A percentile compares a stretch with the other conserved stretches of the same genome.
phyloP scores from a whole-genome alignment of 306 rosid genomes.

The Boehmeria nivea region DNA sequence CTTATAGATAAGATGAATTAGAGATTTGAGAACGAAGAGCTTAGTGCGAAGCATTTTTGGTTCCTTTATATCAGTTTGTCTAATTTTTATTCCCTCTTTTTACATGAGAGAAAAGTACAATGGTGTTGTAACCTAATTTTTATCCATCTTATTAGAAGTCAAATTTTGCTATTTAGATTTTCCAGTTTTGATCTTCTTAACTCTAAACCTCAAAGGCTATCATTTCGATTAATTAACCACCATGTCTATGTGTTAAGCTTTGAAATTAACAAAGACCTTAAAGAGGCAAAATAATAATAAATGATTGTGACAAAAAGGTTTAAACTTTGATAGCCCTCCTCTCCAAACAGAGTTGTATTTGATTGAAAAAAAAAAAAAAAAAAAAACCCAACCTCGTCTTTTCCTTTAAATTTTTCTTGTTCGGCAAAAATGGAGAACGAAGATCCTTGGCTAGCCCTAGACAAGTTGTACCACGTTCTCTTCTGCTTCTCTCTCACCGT shows the following conservation, averaged over 20 bases:
- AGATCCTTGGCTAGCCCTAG: slow-evolving; percentile 55
- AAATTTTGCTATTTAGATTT: background rate
- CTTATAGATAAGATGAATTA: slow-evolving; percentile 74
- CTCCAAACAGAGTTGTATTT: no score
- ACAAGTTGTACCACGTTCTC: slow-evolving; percentile 53
- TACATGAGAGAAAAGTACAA: background rate
- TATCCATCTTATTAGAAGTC: background rate
- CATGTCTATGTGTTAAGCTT: no score
- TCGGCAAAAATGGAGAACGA: slow-evolving; percentile 19
- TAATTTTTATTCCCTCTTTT: background rate
- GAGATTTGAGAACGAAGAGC: slow-evolving; percentile 1
- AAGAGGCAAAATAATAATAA: no score
- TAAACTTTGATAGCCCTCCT: no score
- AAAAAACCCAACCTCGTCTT: no score
- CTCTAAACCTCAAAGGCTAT: no score
- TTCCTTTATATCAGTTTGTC: slow-evolving; percentile 11
- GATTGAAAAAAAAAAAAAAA: no score
- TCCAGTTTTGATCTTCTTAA: background rate
- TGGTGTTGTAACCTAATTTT: slow-evolving; percentile 2
- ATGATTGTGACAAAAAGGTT: no score
- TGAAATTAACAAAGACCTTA: no score
- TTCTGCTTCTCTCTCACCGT: slow-evolving; percentile 51
- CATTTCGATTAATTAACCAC: no score
- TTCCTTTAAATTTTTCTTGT: no score
- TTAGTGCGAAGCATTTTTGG: no score